Percentiles rank a stretch among this genome's conserved stretches.
Evolutionary conservation across 2,329 filamentous ascomycete genomes (phyloP).

Genomic region (Sporothrix pseudoabietina): DNA sequence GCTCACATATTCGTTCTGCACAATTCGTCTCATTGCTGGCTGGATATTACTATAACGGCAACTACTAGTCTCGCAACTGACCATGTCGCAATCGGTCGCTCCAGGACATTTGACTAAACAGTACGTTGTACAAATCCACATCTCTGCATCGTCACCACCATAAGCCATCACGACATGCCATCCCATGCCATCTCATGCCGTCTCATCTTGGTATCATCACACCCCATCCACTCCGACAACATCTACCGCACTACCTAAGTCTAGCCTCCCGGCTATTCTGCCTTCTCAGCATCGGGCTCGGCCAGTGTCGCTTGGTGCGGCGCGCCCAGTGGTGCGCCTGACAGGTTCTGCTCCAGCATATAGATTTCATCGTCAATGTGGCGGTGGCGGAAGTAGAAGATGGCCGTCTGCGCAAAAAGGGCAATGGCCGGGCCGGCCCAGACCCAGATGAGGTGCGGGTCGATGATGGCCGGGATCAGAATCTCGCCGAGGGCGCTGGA

Average conservation of each 20-base stretch:
- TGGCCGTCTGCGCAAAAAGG: slow-evolving; percentile 49
- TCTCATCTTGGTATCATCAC: neutral
- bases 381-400: slow-evolving; percentile 53
- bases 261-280: neutral
- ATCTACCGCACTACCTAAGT: neutral
- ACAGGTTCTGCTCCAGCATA: neutral
- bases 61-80: too few species aligned
- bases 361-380: slow-evolving; percentile 50
- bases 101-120: too few species aligned
- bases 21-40: too few species aligned
- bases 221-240: neutral
- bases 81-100: too few species aligned
- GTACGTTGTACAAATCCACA: too few species aligned
- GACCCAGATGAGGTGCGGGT: slow-evolving; percentile 48
- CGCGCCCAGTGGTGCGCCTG: neutral
- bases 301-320: slow-evolving; percentile 3
- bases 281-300: neutral
- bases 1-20: too few species aligned
- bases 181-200: too few species aligned
- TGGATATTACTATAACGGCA: too few species aligned
- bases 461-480: slow-evolving; percentile 46
- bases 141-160: neutral
- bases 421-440: slow-evolving; percentile 53
- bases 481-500: slow-evolving; percentile 54
- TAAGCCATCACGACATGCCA: neutral